These are phyloP conservation scores for Chimonanthus salicifolius DNA, from an alignment of 164 flowering plant species.

Conservation along the genomic window DNA sequence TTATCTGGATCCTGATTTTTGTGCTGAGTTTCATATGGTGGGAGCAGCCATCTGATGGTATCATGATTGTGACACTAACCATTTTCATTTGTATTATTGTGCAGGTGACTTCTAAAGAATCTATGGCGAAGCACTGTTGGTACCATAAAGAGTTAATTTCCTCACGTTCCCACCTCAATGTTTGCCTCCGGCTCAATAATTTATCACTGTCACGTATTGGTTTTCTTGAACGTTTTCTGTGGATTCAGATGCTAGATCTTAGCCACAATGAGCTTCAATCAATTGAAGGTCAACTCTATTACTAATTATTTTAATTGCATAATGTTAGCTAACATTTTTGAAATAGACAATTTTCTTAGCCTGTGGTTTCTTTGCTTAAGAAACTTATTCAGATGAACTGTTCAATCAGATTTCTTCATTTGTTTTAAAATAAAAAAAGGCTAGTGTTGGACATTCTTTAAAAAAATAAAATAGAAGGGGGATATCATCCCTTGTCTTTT, in stretches of 20 bases:
- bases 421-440: no score
- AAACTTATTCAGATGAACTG: no score
- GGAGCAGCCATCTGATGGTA: not conserved
- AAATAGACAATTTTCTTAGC: not conserved
- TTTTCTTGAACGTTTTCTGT: conserved; percentile 52
- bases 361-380: not conserved
- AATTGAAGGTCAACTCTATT: conserved; percentile 54
- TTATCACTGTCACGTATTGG: conserved; percentile 71
- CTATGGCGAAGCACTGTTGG: conserved; percentile 45
- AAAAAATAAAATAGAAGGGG: no score
- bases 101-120: conserved; percentile 58
- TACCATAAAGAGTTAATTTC: conserved; percentile 26
- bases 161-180: conserved; percentile 6
- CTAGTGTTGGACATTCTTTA: no score
- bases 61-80: not conserved
- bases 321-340: no score
- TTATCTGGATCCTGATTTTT: not conserved
- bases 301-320: not conserved
- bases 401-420: no score
- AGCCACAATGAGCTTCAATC: conserved; percentile 77
- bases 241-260: conserved; percentile 92
- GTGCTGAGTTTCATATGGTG: not conserved
- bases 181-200: conserved; percentile 54
- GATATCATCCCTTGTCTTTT: no score
- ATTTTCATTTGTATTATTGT: conserved; percentile 12